Conservation (phyloP, 202 grass and related monocot species). For the Cymbopogon flexuosus region DNA sequence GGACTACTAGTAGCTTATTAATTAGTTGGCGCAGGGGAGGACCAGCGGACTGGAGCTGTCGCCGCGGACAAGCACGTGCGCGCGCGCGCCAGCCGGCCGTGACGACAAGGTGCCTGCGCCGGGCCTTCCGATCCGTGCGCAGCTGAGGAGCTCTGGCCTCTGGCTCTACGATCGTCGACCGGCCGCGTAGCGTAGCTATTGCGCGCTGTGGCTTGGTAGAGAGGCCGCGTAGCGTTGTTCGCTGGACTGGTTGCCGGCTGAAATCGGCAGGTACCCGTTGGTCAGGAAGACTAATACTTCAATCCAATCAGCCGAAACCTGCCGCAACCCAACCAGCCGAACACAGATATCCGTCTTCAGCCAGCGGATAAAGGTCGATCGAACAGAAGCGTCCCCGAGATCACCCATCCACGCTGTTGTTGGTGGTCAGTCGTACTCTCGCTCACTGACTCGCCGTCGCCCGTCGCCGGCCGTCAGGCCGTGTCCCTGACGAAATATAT, state of each 20-base stretch:
- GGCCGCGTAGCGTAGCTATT: too few relatives aligned
- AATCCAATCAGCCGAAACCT: too few relatives aligned
- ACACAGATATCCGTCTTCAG: too few relatives aligned
- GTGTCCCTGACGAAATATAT: not conserved
- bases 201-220: too few relatives aligned
- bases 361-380: not conserved
- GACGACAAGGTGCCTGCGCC: not conserved
- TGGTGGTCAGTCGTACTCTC: not conserved
- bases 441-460: not conserved
- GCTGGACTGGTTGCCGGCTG: too few relatives aligned
- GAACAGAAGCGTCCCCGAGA: too few relatives aligned
- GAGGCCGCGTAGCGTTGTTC: too few relatives aligned
- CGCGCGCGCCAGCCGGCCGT: not conserved
- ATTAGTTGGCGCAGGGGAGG: conserved; percentile 16
- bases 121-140: too few relatives aligned
- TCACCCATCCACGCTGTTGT: not conserved
- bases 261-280: too few relatives aligned
- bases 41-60: conserved; percentile 23
- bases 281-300: too few relatives aligned
- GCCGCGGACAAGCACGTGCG: conserved; percentile 22
- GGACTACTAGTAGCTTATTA: not conserved
- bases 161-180: too few relatives aligned
- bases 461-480: not conserved
- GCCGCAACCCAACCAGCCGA: too few relatives aligned
- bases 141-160: not conserved